Evolutionary conservation across 148 eudicot species (phyloP).

Genomic region (Amaranthus cruentus): DNA sequence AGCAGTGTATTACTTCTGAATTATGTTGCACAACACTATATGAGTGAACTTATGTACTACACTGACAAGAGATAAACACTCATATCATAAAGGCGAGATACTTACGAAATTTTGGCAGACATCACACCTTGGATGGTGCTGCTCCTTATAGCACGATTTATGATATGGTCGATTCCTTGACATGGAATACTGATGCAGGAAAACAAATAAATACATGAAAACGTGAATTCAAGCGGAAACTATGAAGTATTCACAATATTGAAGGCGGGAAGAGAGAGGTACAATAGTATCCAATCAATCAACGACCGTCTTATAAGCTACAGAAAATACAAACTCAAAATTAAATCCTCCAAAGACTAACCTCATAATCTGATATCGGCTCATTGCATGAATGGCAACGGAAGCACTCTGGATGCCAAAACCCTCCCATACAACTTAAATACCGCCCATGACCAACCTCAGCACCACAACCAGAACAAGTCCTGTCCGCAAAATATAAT

Average conservation of each 20-base stretch:
- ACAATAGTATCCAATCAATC: background rate
- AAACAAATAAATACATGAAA: conserved; percentile 4
- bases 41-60: background rate
- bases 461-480: conserved; percentile 75
- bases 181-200: conserved; percentile 67
- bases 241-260: background rate
- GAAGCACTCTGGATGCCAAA: conserved; percentile 97
- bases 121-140: conserved; percentile 89
- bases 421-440: conserved; percentile 85
- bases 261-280: background rate
- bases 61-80: background rate
- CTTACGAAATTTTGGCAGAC: conserved; percentile 82
- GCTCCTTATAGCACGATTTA: conserved; percentile 81
- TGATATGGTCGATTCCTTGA: conserved; percentile 75
- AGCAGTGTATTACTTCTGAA: background rate
- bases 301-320: background rate
- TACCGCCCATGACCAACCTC: conserved; percentile 83
- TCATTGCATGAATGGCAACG: conserved; percentile 66
- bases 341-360: conserved; percentile 13
- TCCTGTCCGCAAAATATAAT: conserved; percentile 32
- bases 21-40: background rate
- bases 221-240: background rate
- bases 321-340: background rate
- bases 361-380: conserved; percentile 93
- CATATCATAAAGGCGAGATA: background rate